phyloP scores from a whole-genome alignment of 1,139 yeast species.

The Sugiyamaella novakii region DNA sequence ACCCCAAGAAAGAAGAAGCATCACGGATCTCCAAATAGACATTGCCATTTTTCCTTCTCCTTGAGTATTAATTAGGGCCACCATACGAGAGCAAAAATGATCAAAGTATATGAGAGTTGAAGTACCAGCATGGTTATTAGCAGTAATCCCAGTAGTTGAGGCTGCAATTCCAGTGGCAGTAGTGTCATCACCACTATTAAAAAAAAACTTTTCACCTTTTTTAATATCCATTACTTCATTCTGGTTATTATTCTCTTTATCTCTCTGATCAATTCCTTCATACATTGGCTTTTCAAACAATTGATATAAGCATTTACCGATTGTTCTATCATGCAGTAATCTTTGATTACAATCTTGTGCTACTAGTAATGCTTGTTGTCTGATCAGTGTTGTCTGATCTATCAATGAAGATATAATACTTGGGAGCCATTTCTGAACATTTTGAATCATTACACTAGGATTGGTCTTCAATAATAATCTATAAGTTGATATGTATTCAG shows the following conservation, averaged over 20 bases:
- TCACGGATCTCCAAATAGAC: slow-evolving; percentile 29
- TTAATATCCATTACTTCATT: neutral
- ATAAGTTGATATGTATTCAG: slow-evolving; percentile 32
- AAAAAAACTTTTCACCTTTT: neutral
- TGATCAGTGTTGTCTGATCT: slow-evolving; percentile 28
- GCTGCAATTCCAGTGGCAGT: neutral
- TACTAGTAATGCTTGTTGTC: slow-evolving; percentile 30
- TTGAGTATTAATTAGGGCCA: slow-evolving; percentile 19
- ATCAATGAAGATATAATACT: slow-evolving; percentile 28
- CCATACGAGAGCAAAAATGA: slow-evolving; percentile 23
- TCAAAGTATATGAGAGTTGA: slow-evolving; percentile 21
- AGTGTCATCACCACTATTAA: neutral
- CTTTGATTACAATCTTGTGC: slow-evolving; percentile 30
- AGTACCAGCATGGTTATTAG: neutral
- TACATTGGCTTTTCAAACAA: slow-evolving; percentile 24
- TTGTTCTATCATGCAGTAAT: slow-evolving; percentile 24
- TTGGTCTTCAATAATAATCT: slow-evolving; percentile 25
- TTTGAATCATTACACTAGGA: slow-evolving; percentile 26
- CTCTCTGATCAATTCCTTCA: too few species aligned
- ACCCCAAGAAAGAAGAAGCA: slow-evolving; percentile 25
- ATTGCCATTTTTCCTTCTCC: slow-evolving; percentile 28
- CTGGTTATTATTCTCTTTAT: slow-evolving; percentile 1
- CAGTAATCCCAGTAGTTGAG: neutral
- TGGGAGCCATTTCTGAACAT: slow-evolving; percentile 34
- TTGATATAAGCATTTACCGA: slow-evolving; percentile 25